Base-by-base conservation (phyloP, 331 rosid species). In the Telfairia occidentalis region DNA sequence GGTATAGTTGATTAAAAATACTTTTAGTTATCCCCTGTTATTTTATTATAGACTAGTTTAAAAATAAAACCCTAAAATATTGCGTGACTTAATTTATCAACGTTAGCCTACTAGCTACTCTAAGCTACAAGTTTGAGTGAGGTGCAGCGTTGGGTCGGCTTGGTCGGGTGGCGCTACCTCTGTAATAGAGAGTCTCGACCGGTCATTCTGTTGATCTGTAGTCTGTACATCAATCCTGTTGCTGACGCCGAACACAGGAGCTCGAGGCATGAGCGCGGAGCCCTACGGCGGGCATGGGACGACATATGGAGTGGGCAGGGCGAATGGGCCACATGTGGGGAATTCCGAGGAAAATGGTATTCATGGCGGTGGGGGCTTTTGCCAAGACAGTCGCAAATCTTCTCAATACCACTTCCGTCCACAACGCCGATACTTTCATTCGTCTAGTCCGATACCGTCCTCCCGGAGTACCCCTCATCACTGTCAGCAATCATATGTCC, bases 401-500 rank as follows among this genome's bases (percentile, higher is more conserved):
- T 23, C 61, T 94, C 78, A 94, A 94, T 85, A 80, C 87, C 19
- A 83, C 96, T 59, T 42, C 85, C 28, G 89, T 94, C 55, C 90
- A 86, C 82, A 94, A 91, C 74, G 92, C 92, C 75, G 86, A 88
- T 63, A 84, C 87, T 3, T 97, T 91, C 64, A 55, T 94, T 58
- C 88, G 80, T 57, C 86, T 86, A 5, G 89, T 94, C 38, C 89
- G 83, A 10, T 82, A 88, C 61, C 87, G 97, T 65, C 89, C 97
- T 75, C 78, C 77, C 0, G 87, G 91, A 24, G 85, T 89, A 1
- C 96, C 97, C n/a, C 92, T 94, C 70, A 79, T 94, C 69, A 94
- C 97, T 35, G 89, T 91, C 2, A 88, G 97, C 93, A 94, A 94
- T 66, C 98, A 94, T 81, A 89, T 91, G 96, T 94, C 98, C 78